phyloP scores from a whole-genome alignment of 2,329 filamentous ascomycete species.

The Fusarium floridanum region DNA sequence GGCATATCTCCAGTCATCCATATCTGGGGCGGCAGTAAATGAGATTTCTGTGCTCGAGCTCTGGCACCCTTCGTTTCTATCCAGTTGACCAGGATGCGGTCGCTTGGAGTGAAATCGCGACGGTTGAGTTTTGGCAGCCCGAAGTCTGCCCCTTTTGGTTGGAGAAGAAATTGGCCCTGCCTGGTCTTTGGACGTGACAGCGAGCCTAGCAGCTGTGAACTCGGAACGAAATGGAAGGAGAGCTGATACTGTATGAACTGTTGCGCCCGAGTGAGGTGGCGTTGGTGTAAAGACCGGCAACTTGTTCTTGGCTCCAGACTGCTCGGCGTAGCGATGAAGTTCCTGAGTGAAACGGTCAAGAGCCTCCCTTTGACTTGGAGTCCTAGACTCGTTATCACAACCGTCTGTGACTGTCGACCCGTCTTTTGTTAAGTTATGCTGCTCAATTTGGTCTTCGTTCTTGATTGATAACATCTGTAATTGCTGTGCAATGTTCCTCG shows the following conservation, averaged over 20 bases:
- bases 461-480: slow-evolving; percentile 55
- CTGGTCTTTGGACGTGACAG: slow-evolving; percentile 66
- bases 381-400: slow-evolving; percentile 52
- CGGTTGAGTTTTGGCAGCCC: slow-evolving; percentile 12
- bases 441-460: not conserved
- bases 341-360: slow-evolving; percentile 54
- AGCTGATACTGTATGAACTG: slow-evolving; percentile 64
- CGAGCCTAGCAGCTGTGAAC: slow-evolving; percentile 66
- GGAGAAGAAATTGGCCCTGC: slow-evolving; percentile 45
- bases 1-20: slow-evolving; percentile 52
- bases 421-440: not conserved
- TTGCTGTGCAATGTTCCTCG: slow-evolving; percentile 61
- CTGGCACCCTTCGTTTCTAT: slow-evolving; percentile 45
- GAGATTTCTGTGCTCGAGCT: slow-evolving; percentile 50
- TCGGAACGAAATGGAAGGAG: slow-evolving; percentile 67
- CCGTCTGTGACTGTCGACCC: slow-evolving; percentile 6
- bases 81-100: slow-evolving; percentile 44
- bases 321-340: slow-evolving; percentile 49
- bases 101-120: slow-evolving; percentile 3
- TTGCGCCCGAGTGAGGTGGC: slow-evolving; percentile 56
- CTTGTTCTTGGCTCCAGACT: slow-evolving; percentile 54
- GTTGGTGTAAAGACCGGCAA: slow-evolving; percentile 56
- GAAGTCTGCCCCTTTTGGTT: slow-evolving; percentile 23
- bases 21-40: slow-evolving; percentile 46
- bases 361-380: slow-evolving; percentile 58